Evolutionary conservation across 2,329 filamentous ascomycete genomes (phyloP).

Genomic region (Aspergillus candidus): DNA sequence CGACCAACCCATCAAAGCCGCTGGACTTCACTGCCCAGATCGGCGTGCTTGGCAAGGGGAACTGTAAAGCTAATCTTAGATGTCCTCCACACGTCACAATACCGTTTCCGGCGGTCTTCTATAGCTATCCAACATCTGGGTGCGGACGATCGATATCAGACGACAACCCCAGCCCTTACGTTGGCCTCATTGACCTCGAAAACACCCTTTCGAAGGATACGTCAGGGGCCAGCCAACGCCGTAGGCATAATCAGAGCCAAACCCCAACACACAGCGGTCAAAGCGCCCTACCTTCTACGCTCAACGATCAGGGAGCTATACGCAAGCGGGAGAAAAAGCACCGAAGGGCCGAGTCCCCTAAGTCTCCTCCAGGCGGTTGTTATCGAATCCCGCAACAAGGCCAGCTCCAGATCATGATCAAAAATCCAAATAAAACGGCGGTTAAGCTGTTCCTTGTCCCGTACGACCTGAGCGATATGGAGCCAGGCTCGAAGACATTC

Average conservation of each 20-base stretch:
- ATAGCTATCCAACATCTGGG: constrained; percentile 72
- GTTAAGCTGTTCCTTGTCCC: constrained; percentile 93
- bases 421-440: constrained; percentile 96
- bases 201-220: constrained; percentile 59
- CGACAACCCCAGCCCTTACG: constrained; percentile 91
- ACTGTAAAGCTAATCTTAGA: constrained; percentile 76
- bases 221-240: constrained; percentile 31
- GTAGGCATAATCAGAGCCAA: constrained; percentile 33
- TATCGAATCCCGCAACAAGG: constrained; percentile 93
- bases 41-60: constrained; percentile 80
- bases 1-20: constrained; percentile 86
- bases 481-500: constrained; percentile 89
- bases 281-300: constrained; percentile 3
- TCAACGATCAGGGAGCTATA: constrained; percentile 28
- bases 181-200: constrained; percentile 86
- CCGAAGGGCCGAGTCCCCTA: constrained; percentile 54
- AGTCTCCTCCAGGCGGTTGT: constrained; percentile 74
- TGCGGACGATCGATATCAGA: constrained; percentile 60
- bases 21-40: constrained; percentile 93
- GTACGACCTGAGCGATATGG: constrained; percentile 89
- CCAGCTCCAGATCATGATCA: constrained; percentile 93
- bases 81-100: constrained; percentile 88
- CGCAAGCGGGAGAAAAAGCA: constrained; percentile 52
- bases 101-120: constrained; percentile 91
- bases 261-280: constrained; percentile 8